Conservation (phyloP, 2,329 filamentous ascomycete species). For the Stromatinia cepivora region DNA sequence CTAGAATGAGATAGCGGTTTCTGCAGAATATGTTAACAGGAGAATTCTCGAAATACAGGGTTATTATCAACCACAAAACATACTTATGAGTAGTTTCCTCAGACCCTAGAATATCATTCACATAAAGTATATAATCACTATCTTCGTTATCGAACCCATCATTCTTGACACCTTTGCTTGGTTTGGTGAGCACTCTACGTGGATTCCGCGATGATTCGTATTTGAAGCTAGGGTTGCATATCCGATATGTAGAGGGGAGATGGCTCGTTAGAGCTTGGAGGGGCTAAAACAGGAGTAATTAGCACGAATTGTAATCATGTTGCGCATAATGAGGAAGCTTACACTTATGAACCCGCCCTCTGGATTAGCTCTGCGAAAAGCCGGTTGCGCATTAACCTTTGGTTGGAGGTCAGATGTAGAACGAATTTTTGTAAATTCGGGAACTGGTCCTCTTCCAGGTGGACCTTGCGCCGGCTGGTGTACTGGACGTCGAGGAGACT, state of each 20-base stretch:
- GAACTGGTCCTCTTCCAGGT: conserved; percentile 67
- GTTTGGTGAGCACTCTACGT: conserved; percentile 92
- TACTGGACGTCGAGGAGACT: conserved; percentile 57
- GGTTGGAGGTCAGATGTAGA: conserved; percentile 74
- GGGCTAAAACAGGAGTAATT: conserved; percentile 57
- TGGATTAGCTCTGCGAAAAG: conserved; percentile 89
- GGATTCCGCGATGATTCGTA: conserved; percentile 98
- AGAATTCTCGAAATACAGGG: conserved; percentile 25
- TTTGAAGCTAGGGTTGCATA: conserved; percentile 97
- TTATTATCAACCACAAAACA: conserved; percentile 41
- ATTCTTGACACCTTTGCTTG: conserved; percentile 97
- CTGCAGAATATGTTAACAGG: conserved; percentile 47
- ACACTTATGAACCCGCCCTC: conserved; percentile 98
- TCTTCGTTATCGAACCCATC: conserved; percentile 99
- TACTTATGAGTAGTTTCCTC: conserved; percentile 98
- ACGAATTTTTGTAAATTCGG: conserved; percentile 81
- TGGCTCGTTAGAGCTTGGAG: conserved; percentile 94
- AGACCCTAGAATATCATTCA: conserved; percentile 96
- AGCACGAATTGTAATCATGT: conserved; percentile 28
- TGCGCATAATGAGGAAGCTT: conserved; percentile 43
- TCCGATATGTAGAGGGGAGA: conserved; percentile 91
- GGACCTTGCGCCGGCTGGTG: conserved; percentile 48
- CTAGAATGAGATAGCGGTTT: conserved; percentile 94
- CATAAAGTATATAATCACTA: conserved; percentile 98
- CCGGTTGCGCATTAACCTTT: conserved; percentile 81